Conservation (phyloP, 306 rosid species). For the Dicorynia guianensis region DNA sequence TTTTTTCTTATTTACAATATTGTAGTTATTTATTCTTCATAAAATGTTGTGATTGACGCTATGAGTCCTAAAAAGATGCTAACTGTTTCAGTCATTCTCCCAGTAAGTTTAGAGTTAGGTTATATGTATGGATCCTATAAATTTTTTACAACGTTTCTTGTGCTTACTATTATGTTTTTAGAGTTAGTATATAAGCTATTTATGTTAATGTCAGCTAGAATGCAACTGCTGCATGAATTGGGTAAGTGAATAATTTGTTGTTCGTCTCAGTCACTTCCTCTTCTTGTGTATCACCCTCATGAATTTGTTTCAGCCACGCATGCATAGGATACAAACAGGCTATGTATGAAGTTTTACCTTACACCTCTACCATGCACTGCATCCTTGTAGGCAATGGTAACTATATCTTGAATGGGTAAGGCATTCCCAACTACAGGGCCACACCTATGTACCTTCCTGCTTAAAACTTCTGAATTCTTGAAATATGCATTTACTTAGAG, state of each 20-base stretch:
- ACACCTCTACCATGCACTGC: neutral
- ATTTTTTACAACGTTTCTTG: neutral
- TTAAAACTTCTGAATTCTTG: neutral
- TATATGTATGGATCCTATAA: slow-evolving; percentile 2
- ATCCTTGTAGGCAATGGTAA: neutral
- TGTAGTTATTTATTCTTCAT: neutral
- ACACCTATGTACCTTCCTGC: neutral
- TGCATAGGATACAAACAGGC: neutral
- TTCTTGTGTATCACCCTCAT: neutral
- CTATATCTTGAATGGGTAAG: neutral
- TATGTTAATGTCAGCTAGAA: neutral
- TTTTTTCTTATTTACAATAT: neutral
- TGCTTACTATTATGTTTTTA: neutral
- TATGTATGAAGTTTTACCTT: slow-evolving; percentile 1
- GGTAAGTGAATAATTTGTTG: neutral
- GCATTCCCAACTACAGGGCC: neutral
- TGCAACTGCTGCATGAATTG: neutral
- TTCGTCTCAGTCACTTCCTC: neutral
- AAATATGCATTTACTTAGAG: neutral
- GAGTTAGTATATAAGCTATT: neutral
- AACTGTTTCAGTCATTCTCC: neutral
- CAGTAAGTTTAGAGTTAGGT: neutral
- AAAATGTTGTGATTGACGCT: neutral
- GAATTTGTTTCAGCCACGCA: neutral
- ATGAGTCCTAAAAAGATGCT: neutral